Base-by-base conservation (phyloP, 352 stramenopile species). In the Pythium aristosporum region DNA sequence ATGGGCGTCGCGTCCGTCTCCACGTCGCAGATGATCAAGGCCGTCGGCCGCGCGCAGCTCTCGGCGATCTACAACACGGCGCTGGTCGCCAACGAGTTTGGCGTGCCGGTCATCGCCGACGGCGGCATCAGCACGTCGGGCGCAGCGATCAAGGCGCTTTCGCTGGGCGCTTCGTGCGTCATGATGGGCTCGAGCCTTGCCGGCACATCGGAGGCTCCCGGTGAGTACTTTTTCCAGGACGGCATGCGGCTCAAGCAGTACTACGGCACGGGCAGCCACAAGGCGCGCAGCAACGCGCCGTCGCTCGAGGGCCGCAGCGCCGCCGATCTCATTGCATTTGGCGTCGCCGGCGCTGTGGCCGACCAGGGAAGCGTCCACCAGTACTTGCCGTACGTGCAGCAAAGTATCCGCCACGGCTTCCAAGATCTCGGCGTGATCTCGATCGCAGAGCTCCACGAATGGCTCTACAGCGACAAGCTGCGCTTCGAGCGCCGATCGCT, bases 191-290 rank as follows among this genome's bases (percentile, higher is more conserved):
- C 91, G 30, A 97, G 98, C 74, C 88, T 99, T 59, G 98, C 98
- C 9, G 98, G 80, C 48, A 99, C 97, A 12, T 94, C 98, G 46
- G 98, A 99, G 76, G 91, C 97, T 23, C 98, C 98, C 5, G 98
- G 98, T 30, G 95, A 99, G 72, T 99, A 99, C 77, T 99, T 99
- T 73, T 99, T 99, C 72, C 96, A 99, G 82, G 96, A 99, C 70
- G 98, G 97, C 37, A 94, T 99, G 67, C 94, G 98, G 43, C 83
- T 99, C 28, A 99, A 99, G 82, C 88, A 96, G 54, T 99, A 99
- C 88, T 90, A 97, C 68, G 98, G 98, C 57, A 99, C 99, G 89
- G 96, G 97, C 34, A 98, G 89, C 68, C 82, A 99, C 61, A 97
- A 99, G 77, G 98, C 95, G 37, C 89, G 74, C n/a, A 77, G 63